Evolutionary conservation across 805 yeast genomes (phyloP).

Genomic region (Zygoascus tannicola): DNA sequence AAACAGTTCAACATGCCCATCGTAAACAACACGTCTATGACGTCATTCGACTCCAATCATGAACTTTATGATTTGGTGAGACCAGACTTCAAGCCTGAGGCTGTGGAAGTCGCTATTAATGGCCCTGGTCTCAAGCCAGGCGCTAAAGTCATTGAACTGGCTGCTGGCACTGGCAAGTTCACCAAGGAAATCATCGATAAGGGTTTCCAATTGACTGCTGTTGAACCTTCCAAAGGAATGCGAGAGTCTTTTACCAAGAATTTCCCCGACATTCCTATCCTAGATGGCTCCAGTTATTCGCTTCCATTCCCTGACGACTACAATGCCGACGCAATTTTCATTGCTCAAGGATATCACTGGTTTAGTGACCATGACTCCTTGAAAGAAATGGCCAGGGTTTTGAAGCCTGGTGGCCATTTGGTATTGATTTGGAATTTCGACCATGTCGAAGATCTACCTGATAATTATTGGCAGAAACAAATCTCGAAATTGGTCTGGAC

Average conservation of each 20-base stretch:
- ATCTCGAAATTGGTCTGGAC: conserved; percentile 30
- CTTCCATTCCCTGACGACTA: conserved; percentile 39
- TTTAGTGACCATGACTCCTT: conserved; percentile 43
- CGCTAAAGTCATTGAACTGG: conserved; percentile 39
- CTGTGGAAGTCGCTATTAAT: conserved; percentile 37
- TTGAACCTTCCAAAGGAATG: conserved; percentile 56
- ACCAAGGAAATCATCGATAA: conserved; percentile 35
- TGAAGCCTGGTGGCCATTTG: conserved; percentile 41
- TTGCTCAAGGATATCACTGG: conserved; percentile 64
- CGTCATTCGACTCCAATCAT: conserved; percentile 46
- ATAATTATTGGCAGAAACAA: conserved; percentile 32
- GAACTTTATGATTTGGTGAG: conserved; percentile 42
- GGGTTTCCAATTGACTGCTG: conserved; percentile 38
- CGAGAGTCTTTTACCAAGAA: conserved; percentile 36
- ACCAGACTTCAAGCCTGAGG: conserved; percentile 37
- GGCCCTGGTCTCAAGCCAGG: conserved; percentile 30
- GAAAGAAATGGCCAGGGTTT: conserved; percentile 41
- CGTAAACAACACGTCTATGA: conserved; percentile 34
- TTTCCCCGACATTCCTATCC: conserved; percentile 36
- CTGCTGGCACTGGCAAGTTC: conserved; percentile 59
- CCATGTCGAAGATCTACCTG: conserved; percentile 20
- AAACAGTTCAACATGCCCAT: no score
- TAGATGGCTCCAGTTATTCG: conserved; percentile 36
- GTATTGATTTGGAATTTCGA: conserved; percentile 58
- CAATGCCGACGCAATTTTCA: conserved; percentile 39